Conservation (phyloP, 345 rosid species). For the Hibiscus syriacus region DNA sequence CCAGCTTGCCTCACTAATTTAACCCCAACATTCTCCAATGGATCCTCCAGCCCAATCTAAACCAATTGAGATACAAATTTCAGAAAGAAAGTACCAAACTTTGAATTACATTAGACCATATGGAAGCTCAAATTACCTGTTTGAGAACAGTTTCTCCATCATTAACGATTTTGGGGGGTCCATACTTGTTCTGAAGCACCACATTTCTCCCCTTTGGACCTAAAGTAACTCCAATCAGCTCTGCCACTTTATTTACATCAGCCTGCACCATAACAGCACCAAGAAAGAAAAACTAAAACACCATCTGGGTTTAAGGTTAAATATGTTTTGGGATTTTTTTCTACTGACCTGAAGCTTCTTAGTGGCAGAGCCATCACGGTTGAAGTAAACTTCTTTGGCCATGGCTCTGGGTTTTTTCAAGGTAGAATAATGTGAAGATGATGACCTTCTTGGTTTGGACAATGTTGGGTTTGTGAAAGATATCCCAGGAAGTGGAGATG, state of each 20-base stretch:
- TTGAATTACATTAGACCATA: not conserved
- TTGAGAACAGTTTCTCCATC: constrained; percentile 95
- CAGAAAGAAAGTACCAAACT: not conserved
- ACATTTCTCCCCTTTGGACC: constrained; percentile 97
- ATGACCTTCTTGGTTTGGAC: constrained; percentile 19
- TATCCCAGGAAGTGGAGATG: constrained; percentile 47
- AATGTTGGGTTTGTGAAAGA: constrained; percentile 28
- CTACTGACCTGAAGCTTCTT: constrained; percentile 68
- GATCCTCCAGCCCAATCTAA: constrained; percentile 87
- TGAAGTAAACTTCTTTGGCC: constrained; percentile 73
- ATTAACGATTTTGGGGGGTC: constrained; percentile 90
- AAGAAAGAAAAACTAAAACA: not conserved
- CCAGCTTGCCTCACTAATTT: constrained; percentile 97
- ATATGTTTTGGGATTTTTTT: not conserved
- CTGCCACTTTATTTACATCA: constrained; percentile 76
- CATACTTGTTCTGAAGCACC: constrained; percentile 83
- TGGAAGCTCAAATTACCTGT: constrained; percentile 33
- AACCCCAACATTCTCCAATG: constrained; percentile 92
- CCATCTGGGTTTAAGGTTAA: constrained; percentile 1
- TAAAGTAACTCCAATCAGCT: constrained; percentile 76
- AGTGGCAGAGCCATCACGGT: constrained; percentile 77
- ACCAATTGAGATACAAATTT: not conserved
- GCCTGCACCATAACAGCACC: constrained; percentile 38
- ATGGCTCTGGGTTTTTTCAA: constrained; percentile 34
- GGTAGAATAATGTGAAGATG: constrained; percentile 21